Evolutionary conservation across 192 early-diverging fungal genomes (phyloP).

Genomic region (Gamsiella multidivaricata): DNA sequence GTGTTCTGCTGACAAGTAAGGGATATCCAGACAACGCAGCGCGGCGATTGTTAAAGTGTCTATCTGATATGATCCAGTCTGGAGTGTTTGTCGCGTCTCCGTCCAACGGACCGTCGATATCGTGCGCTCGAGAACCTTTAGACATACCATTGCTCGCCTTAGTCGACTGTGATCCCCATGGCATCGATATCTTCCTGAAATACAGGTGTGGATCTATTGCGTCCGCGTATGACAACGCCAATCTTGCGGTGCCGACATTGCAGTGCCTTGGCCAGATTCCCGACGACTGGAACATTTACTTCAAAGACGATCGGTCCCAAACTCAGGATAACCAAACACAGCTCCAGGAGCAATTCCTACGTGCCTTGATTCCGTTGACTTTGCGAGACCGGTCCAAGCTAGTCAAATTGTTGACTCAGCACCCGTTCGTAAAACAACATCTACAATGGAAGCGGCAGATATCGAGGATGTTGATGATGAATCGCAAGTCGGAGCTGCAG

Average conservation of each 20-base stretch:
- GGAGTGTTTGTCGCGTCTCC: neutral
- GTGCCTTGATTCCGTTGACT: slow-evolving; percentile 14
- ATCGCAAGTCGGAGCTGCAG: slow-evolving; percentile 40
- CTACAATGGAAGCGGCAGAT: slow-evolving; percentile 15
- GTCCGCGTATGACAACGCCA: slow-evolving; percentile 42
- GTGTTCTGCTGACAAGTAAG: slow-evolving; percentile 45
- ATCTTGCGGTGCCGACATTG: slow-evolving; percentile 29
- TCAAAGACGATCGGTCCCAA: neutral
- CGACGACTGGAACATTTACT: slow-evolving; percentile 15
- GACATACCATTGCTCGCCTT: slow-evolving; percentile 34
- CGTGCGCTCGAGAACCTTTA: neutral
- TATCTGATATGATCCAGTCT: slow-evolving; percentile 22
- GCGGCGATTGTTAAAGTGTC: slow-evolving; percentile 11
- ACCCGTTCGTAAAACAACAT: slow-evolving; percentile 20
- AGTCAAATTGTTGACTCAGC: slow-evolving; percentile 10
- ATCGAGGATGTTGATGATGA: slow-evolving; percentile 27
- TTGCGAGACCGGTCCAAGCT: slow-evolving; percentile 19
- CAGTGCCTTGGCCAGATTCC: slow-evolving; percentile 35
- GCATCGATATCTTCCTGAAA: slow-evolving; percentile 30
- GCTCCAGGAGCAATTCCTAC: neutral
- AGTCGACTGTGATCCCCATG: slow-evolving; percentile 43
- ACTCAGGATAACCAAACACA: neutral
- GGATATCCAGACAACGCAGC: slow-evolving; percentile 34
- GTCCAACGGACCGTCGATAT: neutral
- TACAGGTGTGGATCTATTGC: slow-evolving; percentile 42